Evolutionary conservation across 2,329 filamentous ascomycete genomes (phyloP).

Genomic region (Diaporthe destruens): DNA sequence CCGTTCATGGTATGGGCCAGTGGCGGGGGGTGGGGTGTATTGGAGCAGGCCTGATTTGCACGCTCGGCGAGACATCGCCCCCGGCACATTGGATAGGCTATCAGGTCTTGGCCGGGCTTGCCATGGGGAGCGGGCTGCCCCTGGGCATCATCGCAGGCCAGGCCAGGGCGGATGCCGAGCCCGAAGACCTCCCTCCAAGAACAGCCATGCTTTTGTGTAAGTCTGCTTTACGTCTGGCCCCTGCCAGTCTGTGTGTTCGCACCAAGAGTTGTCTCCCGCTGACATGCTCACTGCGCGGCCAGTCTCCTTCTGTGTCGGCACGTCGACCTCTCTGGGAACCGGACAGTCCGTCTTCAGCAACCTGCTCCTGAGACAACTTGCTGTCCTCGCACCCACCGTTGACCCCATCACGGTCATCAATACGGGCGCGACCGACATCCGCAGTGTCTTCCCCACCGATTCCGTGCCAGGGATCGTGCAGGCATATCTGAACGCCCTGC

Average conservation of each 20-base stretch:
- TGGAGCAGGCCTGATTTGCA: slow-evolving; percentile 3
- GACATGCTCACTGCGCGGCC: background rate
- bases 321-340: background rate
- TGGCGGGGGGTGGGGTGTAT: background rate
- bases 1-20: slow-evolving; percentile 23
- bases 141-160: slow-evolving; percentile 14
- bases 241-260: background rate
- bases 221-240: background rate
- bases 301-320: slow-evolving; percentile 27
- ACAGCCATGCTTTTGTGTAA: slow-evolving; percentile 30
- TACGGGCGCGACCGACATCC: slow-evolving; percentile 30
- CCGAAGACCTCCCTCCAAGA: background rate
- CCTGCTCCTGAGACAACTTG: background rate
- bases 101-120: slow-evolving; percentile 25
- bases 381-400: slow-evolving; percentile 3
- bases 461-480: slow-evolving; percentile 15
- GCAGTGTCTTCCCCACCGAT: background rate
- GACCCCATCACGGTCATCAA: slow-evolving; percentile 26
- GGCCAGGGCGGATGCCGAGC: slow-evolving; percentile 7
- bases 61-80: background rate
- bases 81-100: slow-evolving; percentile 31
- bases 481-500: slow-evolving; percentile 16
- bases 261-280: background rate
- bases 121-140: slow-evolving; percentile 3
- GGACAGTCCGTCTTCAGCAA: slow-evolving; percentile 28